Percentiles rank a stretch among this genome's conserved stretches.
These are phyloP conservation scores for Blumeriella jaapii DNA, from an alignment of 2,329 filamentous ascomycete genomes.

Conservation along the genomic window DNA sequence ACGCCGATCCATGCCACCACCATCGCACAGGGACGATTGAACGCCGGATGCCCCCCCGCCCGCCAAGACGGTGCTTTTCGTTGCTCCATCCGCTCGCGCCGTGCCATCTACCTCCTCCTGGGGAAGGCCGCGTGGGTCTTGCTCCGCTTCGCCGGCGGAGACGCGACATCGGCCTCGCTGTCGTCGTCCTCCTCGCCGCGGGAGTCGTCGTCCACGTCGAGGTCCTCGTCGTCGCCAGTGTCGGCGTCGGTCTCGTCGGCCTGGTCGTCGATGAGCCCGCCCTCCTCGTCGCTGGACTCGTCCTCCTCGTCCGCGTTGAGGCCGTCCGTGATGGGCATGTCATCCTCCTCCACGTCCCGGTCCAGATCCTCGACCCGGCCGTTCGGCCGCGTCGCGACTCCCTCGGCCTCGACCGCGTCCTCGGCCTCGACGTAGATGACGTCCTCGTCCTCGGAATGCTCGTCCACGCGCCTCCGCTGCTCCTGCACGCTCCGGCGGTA, in stretches of 20 bases:
- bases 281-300: conserved; percentile 30
- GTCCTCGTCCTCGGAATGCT: conserved; percentile 39
- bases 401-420: conserved; percentile 46
- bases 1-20: conserved; percentile 25
- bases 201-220: conserved; percentile 35
- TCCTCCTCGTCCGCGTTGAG: conserved; percentile 36
- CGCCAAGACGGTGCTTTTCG: no score
- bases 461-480: conserved; percentile 29
- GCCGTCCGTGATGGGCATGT: conserved; percentile 32
- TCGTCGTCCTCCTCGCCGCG: conserved; percentile 33
- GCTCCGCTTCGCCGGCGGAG: conserved; percentile 24
- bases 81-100: neutral
- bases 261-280: conserved; percentile 38
- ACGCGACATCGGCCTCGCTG: conserved; percentile 26
- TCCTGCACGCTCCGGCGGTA: conserved; percentile 60
- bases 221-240: conserved; percentile 32
- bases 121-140: conserved; percentile 18
- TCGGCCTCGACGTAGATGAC: conserved; percentile 79
- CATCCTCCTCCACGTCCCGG: conserved; percentile 26
- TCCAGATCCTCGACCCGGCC: conserved; percentile 20
- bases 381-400: conserved; percentile 31
- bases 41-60: no score
- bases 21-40: no score
- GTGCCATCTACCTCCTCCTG: conserved; percentile 16
- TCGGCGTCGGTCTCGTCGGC: conserved; percentile 34